Evolutionary conservation across 1,284 basidiomycete species (phyloP), one percentile per base, ranked within the genome.

Genomic region (Irpex lacteus): DNA sequence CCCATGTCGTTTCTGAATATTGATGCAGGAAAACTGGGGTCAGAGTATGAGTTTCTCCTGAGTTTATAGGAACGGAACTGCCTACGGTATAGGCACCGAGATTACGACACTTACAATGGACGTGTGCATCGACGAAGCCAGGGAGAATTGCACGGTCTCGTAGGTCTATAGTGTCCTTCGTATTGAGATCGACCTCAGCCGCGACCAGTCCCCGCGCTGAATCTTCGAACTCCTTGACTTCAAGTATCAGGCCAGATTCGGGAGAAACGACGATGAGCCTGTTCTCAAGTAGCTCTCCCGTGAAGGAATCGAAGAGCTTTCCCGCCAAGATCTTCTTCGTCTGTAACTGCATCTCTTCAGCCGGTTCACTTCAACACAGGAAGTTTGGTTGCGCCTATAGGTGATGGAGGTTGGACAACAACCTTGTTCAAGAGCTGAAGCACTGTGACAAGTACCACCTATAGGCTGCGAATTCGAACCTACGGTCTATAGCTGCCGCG

Each of bases 81-180:
- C 26, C 26, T 26, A 26, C 26, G 26, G 26, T 26, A 26, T 26
- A 26, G 53, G 47, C 56, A 19, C 52, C 50, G 60, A 60, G 59
- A 58, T 55, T 60, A 60, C 38, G 21, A 58, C 11, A 77, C 85
- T 74, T 70, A 87, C 87, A 74, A 71, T 88, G 88, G 18, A 90
- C 87, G 73, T 90, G 87, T 1, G 77, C 78, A 68, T 90, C 88
- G n/a, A 89, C 86, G 59, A 89, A 83, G 0, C 88, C 87, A 18
- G 88, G 86, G 2, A 88, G 71, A 3, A 90, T 76, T 1, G 84
- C 86, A 65, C 78, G 68, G 18, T 75, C 70, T n/a, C 82, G 73
- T 50, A 88, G 73, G 72, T 89, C 84, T 55, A 84, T 77, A 38
- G 77, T 63, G 50, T 60, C 32, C 56, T 59, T 61, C 19, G 36